These are phyloP conservation scores for Dionaea muscipula DNA, from an alignment of 179 eudicot genomes.

Conservation along the genomic window DNA sequence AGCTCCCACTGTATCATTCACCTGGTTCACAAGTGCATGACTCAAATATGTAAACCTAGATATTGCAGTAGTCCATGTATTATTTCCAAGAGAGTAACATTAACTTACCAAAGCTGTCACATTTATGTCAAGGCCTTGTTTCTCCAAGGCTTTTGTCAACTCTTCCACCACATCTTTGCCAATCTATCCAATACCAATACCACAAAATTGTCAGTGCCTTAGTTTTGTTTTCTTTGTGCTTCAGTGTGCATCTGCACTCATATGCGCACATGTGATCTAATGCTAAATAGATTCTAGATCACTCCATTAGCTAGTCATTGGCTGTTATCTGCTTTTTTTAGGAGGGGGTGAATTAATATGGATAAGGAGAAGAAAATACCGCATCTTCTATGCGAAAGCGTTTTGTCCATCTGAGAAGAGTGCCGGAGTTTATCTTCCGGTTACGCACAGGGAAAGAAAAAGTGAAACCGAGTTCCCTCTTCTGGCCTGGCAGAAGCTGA, in stretches of 20 bases:
- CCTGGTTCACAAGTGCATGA: slow-evolving; percentile 20
- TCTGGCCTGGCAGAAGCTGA: slow-evolving; percentile 28
- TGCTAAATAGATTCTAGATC: too few species aligned
- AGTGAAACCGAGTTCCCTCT: slow-evolving; percentile 60
- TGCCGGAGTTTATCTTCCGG: slow-evolving; percentile 34
- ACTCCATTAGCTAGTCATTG: too few species aligned
- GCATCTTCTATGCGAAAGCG: slow-evolving; percentile 43
- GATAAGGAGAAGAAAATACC: slow-evolving; percentile 13
- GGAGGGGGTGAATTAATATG: too few species aligned
- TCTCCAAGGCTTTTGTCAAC: slow-evolving; percentile 35
- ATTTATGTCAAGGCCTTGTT: slow-evolving; percentile 31
- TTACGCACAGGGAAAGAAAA: slow-evolving; percentile 74
- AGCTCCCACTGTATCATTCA: slow-evolving; percentile 85
- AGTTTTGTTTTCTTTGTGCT: too few species aligned
- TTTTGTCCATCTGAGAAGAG: slow-evolving; percentile 54
- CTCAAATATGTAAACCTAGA: not conserved
- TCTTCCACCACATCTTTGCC: slow-evolving; percentile 48
- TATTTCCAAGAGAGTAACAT: not conserved
- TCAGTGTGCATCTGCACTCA: too few species aligned
- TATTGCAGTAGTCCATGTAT: not conserved
- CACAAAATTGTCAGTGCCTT: too few species aligned
- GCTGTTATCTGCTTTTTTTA: too few species aligned
- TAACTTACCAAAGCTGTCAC: slow-evolving; percentile 53
- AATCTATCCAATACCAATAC: slow-evolving; percentile 19
- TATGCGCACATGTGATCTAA: too few species aligned